Conservation (phyloP, 805 yeast genomes). For the Lipomyces kockii region DNA sequence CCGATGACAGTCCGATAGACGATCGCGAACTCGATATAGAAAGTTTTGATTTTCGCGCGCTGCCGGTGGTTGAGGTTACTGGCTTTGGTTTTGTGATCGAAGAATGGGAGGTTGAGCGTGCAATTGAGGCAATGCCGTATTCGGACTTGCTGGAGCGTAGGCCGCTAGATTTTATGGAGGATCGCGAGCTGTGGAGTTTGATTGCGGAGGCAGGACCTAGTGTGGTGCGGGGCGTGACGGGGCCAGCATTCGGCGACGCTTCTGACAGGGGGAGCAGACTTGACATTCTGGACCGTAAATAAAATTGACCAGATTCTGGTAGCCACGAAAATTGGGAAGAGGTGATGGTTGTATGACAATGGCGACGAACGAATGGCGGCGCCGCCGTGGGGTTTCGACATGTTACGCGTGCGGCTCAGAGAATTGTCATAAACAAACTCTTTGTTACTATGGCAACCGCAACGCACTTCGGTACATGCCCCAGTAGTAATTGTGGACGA, state of each 20-base stretch:
- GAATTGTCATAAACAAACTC: neutral
- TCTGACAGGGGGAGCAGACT: slow-evolving; percentile 4
- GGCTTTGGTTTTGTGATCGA: neutral
- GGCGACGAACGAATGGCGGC: neutral
- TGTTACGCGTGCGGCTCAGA: neutral
- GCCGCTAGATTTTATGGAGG: slow-evolving; percentile 2
- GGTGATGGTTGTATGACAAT: neutral
- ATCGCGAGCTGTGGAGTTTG: neutral
- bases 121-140: neutral
- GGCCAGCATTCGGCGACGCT: slow-evolving; percentile 1
- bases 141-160: slow-evolving; percentile 2
- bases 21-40: slow-evolving; percentile 3
- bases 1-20: neutral
- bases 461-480: neutral
- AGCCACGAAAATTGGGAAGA: neutral
- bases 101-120: neutral
- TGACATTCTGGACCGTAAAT: neutral
- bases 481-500: too few species aligned
- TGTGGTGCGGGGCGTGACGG: neutral
- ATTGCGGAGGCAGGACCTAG: neutral
- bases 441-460: neutral
- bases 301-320: neutral
- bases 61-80: neutral
- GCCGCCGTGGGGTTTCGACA: neutral
- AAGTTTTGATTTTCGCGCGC: neutral